Conservation (phyloP, 768 basidiomycete genomes). For the Hericium erinaceus region DNA sequence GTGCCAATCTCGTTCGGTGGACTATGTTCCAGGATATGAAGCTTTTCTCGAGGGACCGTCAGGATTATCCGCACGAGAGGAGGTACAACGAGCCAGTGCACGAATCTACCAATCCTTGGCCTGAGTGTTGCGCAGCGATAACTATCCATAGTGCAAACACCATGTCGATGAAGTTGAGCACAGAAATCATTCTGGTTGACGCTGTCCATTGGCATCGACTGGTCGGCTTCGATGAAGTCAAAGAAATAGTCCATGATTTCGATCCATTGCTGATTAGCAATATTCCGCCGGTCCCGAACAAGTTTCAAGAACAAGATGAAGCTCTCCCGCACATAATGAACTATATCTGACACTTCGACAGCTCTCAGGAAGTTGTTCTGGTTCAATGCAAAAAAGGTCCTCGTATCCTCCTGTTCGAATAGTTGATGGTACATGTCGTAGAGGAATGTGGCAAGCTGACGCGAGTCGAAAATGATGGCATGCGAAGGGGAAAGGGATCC, state of each 20-base stretch:
- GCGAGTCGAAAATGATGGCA: constrained; percentile 18
- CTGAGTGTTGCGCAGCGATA: constrained; percentile 3
- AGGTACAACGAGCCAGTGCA: constrained; percentile 22
- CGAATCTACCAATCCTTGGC: constrained; percentile 1
- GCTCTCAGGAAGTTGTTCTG: background rate
- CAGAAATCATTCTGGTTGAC: background rate
- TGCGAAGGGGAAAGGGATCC: background rate
- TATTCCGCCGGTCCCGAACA: constrained; percentile 26
- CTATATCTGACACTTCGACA: constrained; percentile 14
- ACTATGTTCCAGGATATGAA: constrained; percentile 18
- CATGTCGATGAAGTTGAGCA: background rate
- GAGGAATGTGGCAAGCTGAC: constrained; percentile 28
- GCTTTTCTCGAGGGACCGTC: constrained; percentile 25
- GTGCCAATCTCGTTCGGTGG: background rate
- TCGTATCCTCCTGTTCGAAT: constrained; percentile 33
- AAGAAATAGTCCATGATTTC: constrained; percentile 28
- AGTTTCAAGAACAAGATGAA: constrained; percentile 37
- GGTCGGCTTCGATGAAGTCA: constrained; percentile 14
- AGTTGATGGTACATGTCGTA: constrained; percentile 34
- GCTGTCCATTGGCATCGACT: background rate
- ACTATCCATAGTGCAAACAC: background rate
- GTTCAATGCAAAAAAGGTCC: constrained; percentile 4
- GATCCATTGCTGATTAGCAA: constrained; percentile 29
- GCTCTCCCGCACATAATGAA: constrained; percentile 40
- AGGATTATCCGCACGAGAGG: constrained; percentile 29